Evolutionary conservation across 768 basidiomycete genomes (phyloP).

Genomic region (Collybia sp.): DNA sequence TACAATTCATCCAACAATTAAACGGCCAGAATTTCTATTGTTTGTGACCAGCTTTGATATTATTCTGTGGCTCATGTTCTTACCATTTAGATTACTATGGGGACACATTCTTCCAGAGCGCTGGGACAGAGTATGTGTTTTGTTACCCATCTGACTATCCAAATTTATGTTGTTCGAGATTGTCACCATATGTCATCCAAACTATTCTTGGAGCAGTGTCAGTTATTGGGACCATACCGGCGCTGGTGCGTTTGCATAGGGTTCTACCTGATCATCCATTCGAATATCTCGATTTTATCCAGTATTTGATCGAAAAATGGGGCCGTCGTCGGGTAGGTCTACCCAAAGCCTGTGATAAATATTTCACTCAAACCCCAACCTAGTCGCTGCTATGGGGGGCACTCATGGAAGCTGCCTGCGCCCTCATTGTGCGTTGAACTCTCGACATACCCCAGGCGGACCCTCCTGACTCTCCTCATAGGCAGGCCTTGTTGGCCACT

Average conservation of each 20-base stretch:
- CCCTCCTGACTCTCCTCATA: constrained; percentile 10
- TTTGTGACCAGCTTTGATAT: constrained; percentile 21
- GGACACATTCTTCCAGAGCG: constrained; percentile 75
- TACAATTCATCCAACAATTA: constrained; percentile 77
- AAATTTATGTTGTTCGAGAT: constrained; percentile 19
- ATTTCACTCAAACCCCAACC: not conserved
- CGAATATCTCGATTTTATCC: not conserved
- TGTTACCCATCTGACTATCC: not conserved
- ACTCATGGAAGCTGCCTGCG: constrained; percentile 52
- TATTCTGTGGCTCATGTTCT: too few relatives aligned
- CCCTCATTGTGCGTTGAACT: constrained; percentile 45
- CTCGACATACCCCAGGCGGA: too few relatives aligned
- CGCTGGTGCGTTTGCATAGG: constrained; percentile 35
- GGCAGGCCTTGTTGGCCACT: constrained; percentile 73
- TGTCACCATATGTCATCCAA: constrained; percentile 72
- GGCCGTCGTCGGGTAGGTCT: constrained; percentile 59
- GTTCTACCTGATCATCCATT: not conserved
- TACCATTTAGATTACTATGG: constrained; percentile 61
- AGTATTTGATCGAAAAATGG: constrained; percentile 65
- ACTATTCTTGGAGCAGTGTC: constrained; percentile 70
- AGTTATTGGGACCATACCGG: constrained; percentile 67
- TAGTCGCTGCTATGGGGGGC: constrained; percentile 67
- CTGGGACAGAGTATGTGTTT: constrained; percentile 51
- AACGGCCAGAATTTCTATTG: constrained; percentile 83
- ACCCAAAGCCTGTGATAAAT: too few relatives aligned